phyloP scores from a whole-genome alignment of 2,329 filamentous ascomycete species.

The Ceratocystis colombiana region DNA sequence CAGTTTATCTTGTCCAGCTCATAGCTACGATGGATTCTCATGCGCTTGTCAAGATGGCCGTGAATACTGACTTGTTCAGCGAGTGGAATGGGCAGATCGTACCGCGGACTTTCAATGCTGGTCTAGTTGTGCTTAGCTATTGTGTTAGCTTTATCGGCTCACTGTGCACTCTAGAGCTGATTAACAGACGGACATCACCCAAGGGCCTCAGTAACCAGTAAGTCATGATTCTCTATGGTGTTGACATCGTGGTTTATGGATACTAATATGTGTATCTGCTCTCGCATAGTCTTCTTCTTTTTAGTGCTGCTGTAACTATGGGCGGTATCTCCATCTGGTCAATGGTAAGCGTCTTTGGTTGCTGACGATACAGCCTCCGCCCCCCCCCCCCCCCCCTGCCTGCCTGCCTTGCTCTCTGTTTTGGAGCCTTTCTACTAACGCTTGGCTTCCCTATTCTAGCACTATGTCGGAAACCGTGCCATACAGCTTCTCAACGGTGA shows the following conservation, averaged over 20 bases:
- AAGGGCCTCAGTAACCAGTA: slow-evolving; percentile 62
- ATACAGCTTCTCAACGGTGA: slow-evolving; percentile 58
- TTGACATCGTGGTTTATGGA: neutral
- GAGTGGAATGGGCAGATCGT: slow-evolving; percentile 40
- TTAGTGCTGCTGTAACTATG: slow-evolving; percentile 58
- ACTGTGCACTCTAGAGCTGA: slow-evolving; percentile 67
- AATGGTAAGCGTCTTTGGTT: slow-evolving; percentile 40
- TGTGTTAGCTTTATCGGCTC: slow-evolving; percentile 69
- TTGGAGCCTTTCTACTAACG: too few relatives aligned
- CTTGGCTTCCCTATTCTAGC: slow-evolving; percentile 37
- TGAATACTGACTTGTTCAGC: slow-evolving; percentile 31
- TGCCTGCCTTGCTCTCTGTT: slow-evolving; percentile 19
- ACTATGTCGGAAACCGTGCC: slow-evolving; percentile 74
- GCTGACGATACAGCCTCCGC: neutral
- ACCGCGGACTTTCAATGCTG: slow-evolving; percentile 43
- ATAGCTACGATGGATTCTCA: neutral
- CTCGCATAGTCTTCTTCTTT: slow-evolving; percentile 47
- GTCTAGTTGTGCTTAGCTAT: slow-evolving; percentile 62
- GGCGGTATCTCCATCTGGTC: slow-evolving; percentile 65
- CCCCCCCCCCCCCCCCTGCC: too few relatives aligned
- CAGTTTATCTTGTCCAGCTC: too few relatives aligned
- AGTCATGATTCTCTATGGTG: slow-evolving; percentile 27
- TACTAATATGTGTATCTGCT: neutral
- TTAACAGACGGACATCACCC: slow-evolving; percentile 63
- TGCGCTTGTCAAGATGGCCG: neutral